A percentile compares a stretch with the other conserved stretches of the same genome.
Conservation (phyloP, 1,139 yeast species). For the Candida gigantensis region DNA sequence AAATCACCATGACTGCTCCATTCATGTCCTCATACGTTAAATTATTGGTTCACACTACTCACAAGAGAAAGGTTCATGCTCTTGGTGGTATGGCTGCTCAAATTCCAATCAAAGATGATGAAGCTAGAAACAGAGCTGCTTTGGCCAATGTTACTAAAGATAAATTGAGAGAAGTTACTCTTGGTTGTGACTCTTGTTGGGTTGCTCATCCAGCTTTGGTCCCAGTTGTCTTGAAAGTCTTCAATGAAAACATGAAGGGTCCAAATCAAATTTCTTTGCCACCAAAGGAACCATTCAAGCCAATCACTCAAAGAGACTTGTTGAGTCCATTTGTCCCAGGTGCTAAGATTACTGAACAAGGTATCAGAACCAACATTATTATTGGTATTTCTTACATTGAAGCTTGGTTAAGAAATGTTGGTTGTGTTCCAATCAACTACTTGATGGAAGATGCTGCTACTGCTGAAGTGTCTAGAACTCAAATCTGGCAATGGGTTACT, state of each 20-base stretch:
- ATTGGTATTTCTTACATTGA: slow-evolving; percentile 79
- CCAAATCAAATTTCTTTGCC: slow-evolving; percentile 78
- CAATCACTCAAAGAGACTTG: slow-evolving; percentile 66
- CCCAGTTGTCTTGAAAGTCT: slow-evolving; percentile 70
- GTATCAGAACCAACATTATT: slow-evolving; percentile 68
- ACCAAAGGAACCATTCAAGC: slow-evolving; percentile 39
- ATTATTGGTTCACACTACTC: slow-evolving; percentile 68
- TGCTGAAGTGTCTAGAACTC: slow-evolving; percentile 82
- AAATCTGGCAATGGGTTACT: slow-evolving; percentile 82
- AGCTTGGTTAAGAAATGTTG: slow-evolving; percentile 80
- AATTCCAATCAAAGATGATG: slow-evolving; percentile 73
- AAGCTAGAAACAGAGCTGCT: slow-evolving; percentile 62
- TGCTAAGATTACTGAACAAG: slow-evolving; percentile 68
- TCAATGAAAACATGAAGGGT: slow-evolving; percentile 80
- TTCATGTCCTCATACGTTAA: slow-evolving; percentile 73
- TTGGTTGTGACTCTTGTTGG: slow-evolving; percentile 85
- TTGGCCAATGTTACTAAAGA: slow-evolving; percentile 73
- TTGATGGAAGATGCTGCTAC: slow-evolving; percentile 90
- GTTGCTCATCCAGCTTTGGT: slow-evolving; percentile 83
- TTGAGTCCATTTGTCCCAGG: slow-evolving; percentile 68
- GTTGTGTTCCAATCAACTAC: slow-evolving; percentile 81
- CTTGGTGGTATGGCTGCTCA: slow-evolving; percentile 89
- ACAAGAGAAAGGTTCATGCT: slow-evolving; percentile 74
- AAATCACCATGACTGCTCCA: slow-evolving; percentile 74
- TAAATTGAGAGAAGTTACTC: slow-evolving; percentile 70